These are phyloP conservation scores for Pythium rhizo-oryzae DNA, from an alignment of 352 stramenopile species.

Conservation along the genomic window DNA sequence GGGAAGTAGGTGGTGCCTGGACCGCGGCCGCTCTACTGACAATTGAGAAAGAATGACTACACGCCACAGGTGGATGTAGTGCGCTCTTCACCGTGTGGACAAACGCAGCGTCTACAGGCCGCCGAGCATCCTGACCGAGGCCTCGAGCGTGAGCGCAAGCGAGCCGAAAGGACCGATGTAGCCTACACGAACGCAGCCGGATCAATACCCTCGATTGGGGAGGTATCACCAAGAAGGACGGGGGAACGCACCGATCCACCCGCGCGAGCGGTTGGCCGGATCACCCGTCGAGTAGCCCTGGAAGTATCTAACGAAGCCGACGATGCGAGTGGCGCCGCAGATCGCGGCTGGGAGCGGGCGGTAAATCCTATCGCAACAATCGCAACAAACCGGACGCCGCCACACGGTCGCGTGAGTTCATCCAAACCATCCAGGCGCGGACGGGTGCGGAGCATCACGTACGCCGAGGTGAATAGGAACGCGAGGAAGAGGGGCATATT, in stretches of 20 bases:
- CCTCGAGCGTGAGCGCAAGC: slow-evolving; percentile 40
- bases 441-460: too few species aligned
- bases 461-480: slow-evolving; percentile 60
- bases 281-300: slow-evolving; percentile 64
- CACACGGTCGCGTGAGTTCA: too few species aligned
- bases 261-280: slow-evolving; percentile 60
- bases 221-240: too few species aligned
- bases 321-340: slow-evolving; percentile 50
- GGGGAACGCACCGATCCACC: slow-evolving; percentile 18
- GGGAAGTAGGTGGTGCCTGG: too few species aligned
- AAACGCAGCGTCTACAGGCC: slow-evolving; percentile 4
- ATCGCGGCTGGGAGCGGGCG: slow-evolving; percentile 64
- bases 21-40: too few species aligned
- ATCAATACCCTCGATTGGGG: too few species aligned
- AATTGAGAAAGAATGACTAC: too few species aligned
- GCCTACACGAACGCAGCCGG: too few species aligned
- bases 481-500: slow-evolving; percentile 75
- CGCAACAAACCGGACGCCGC: too few species aligned
- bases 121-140: slow-evolving; percentile 34
- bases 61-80: too few species aligned
- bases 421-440: too few species aligned
- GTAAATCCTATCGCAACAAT: slow-evolving; percentile 50
- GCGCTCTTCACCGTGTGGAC: too few species aligned
- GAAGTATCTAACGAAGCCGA: slow-evolving; percentile 71
- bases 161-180: slow-evolving; percentile 50